phyloP scores from a whole-genome alignment of 1,139 yeast species.

The Blastobotrys arbuscula region DNA sequence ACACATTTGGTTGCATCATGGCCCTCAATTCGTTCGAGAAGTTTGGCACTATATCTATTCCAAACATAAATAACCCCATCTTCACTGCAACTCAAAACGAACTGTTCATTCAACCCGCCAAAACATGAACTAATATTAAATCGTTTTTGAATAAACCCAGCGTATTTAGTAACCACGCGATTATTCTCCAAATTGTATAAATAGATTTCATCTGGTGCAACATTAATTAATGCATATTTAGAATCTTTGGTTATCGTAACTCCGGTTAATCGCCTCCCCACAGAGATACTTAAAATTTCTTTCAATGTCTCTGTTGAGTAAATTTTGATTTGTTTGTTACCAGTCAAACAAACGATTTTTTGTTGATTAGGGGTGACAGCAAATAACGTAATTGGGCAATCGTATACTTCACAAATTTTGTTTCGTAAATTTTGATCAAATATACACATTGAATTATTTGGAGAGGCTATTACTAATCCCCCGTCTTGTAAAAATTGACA shows the following conservation, averaged over 20 bases:
- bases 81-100: conserved; percentile 77
- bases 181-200: conserved; percentile 60
- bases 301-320: conserved; percentile 4
- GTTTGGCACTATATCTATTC: conserved; percentile 70
- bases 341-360: conserved; percentile 10
- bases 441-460: not conserved
- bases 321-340: not conserved
- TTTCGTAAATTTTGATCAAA: not conserved
- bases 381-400: conserved; percentile 27
- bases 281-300: conserved; percentile 32
- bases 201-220: conserved; percentile 74
- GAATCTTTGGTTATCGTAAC: conserved; percentile 44
- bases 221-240: conserved; percentile 50
- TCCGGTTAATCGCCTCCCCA: conserved; percentile 46
- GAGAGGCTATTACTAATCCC: not conserved
- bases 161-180: conserved; percentile 52
- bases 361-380: conserved; percentile 62
- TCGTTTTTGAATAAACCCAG: conserved; percentile 63
- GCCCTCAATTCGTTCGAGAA: conserved; percentile 25
- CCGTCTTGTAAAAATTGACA: not conserved
- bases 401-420: not conserved
- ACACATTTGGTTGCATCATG: not conserved
- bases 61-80: conserved; percentile 76
- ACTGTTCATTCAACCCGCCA: conserved; percentile 62
- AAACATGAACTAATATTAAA: conserved; percentile 74